Evolutionary conservation across 176 grass and related monocot species (phyloP).

Genomic region (Aechmea fasciata): DNA sequence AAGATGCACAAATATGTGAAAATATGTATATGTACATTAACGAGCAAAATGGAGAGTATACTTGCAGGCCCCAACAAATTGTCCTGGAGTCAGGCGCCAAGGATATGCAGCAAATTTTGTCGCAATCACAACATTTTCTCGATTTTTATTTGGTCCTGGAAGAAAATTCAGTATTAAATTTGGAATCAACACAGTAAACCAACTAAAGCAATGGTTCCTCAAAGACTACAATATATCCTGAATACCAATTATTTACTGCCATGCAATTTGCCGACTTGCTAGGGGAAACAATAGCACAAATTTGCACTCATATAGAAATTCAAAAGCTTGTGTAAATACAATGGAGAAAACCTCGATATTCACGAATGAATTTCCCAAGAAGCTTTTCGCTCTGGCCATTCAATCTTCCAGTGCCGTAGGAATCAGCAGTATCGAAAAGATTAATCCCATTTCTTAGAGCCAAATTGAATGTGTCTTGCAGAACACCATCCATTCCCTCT

Average conservation of each 20-base stretch:
- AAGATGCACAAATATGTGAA: not conserved
- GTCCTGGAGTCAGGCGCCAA: constrained; percentile 80
- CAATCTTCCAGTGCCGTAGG: constrained; percentile 71
- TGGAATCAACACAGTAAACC: no score
- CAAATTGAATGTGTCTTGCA: constrained; percentile 76
- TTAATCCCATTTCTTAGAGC: constrained; percentile 71
- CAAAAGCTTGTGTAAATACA: not conserved
- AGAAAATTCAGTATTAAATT: not conserved
- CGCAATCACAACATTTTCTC: constrained; percentile 67
- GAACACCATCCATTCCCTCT: constrained; percentile 67
- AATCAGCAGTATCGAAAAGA: constrained; percentile 94
- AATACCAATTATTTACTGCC: no score
- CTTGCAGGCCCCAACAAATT: constrained; percentile 98
- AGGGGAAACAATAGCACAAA: no score
- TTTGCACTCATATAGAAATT: not conserved
- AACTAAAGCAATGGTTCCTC: no score
- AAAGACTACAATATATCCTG: no score
- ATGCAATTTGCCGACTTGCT: no score
- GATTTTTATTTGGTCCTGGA: constrained; percentile 37
- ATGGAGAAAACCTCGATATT: constrained; percentile 41
- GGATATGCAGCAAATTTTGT: constrained; percentile 97
- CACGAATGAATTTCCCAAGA: constrained; percentile 71
- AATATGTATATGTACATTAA: constrained; percentile 29
- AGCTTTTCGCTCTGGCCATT: constrained; percentile 85
- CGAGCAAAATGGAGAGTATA: constrained; percentile 49